Evolutionary conservation across 2,329 filamentous ascomycete genomes (phyloP), one percentile per base, ranked within the genome.

Genomic region (Neofusicoccum cordaticola): DNA sequence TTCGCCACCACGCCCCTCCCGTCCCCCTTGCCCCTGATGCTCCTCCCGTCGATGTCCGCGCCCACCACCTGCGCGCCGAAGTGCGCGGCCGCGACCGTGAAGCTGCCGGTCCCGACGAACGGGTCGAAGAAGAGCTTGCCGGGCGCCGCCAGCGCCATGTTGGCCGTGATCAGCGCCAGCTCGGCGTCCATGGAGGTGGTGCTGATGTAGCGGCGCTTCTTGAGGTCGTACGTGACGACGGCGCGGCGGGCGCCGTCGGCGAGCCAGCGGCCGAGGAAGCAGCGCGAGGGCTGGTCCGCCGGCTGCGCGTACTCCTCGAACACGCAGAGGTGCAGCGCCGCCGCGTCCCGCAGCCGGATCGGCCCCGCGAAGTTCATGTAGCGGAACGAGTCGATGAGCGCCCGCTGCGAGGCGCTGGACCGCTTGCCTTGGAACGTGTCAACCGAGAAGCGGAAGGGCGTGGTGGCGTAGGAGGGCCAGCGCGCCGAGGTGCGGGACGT

Each of bases 181-280:
- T 98, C 95, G 0, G 94, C 91, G 74, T 99, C 95, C 95, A 99
- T 98, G 51, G 91, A 95, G 0, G 95, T 99, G 0, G 94, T 98
- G 69, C 90, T 92, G 71, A 99, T 98, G 74, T 99, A 99, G 44
- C 85, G 85, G 34, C 95, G 84, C 78, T 96, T 97, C 82, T 99
- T 99, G 22, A 99, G 83, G 75, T 97, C 93, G 72, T 93, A 96
- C 27, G 85, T 90, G 41, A 85, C 81, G 37, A 91, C 83, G 4
- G 89, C 82, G 62, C 90, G 86, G 50, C 94, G 85, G 2, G 85
- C 85, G 2, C 90, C 89, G 12, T 80, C 80, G 1, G 83, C 88
- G 27, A 98, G 75, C 64, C 86, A 86, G 8, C 93, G 87, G 11
- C 91, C 92, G 31, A 98, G 84, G 72, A 90, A 90, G 27, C 92